These are phyloP conservation scores for Aspergillus neoniger DNA, from an alignment of 2,329 filamentous ascomycete genomes.

Conservation along the genomic window DNA sequence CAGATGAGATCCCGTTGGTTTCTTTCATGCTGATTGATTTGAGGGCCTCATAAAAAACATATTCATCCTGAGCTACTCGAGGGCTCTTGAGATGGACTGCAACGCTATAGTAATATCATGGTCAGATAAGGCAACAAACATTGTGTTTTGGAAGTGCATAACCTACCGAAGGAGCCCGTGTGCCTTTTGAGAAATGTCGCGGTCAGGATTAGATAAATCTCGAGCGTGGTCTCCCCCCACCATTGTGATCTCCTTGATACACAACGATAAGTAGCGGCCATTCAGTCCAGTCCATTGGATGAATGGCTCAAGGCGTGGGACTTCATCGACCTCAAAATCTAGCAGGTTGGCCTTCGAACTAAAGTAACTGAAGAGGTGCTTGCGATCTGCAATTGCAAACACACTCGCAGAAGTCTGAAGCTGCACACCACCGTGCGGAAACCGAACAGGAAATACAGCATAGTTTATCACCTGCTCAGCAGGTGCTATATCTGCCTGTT, in stretches of 20 bases:
- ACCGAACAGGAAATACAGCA: constrained; percentile 12
- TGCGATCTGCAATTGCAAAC: constrained; percentile 16
- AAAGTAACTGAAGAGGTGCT: constrained; percentile 11
- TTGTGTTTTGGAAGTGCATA: neutral
- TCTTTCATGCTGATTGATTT: constrained; percentile 7
- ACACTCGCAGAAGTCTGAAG: constrained; percentile 4
- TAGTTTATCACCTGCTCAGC: neutral
- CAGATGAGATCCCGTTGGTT: constrained; percentile 16
- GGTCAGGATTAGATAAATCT: neutral
- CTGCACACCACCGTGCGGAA: constrained; percentile 4
- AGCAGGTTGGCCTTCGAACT: constrained; percentile 6
- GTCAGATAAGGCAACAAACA: neutral
- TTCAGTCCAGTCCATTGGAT: constrained; percentile 8
- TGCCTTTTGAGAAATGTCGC: constrained; percentile 12
- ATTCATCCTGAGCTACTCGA: constrained; percentile 1
- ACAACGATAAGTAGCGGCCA: constrained; percentile 13
- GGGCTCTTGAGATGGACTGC: constrained; percentile 14
- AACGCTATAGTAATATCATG: neutral
- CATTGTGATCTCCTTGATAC: constrained; percentile 15
- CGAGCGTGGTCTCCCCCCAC: constrained; percentile 2
- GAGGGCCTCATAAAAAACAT: constrained; percentile 11
- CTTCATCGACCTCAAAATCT: constrained; percentile 11
- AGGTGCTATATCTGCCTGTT: neutral
- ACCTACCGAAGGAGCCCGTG: constrained; percentile 15
- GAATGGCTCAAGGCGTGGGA: constrained; percentile 12